phyloP scores from a whole-genome alignment of 108 stramenopile genomes.

The Skeletonema grethae region DNA sequence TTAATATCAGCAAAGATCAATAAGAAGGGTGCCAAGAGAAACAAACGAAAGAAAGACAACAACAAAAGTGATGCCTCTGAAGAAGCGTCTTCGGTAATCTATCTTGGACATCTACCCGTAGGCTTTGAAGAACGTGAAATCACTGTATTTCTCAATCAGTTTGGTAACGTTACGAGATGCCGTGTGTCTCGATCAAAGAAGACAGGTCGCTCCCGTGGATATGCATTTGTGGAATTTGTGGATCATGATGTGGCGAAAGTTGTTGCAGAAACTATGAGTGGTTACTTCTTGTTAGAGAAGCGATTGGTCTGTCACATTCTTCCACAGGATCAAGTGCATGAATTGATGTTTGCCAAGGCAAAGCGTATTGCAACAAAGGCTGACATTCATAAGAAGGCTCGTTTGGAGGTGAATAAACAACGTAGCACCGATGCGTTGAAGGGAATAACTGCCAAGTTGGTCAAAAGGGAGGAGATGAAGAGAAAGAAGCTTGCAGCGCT shows the following conservation, averaged over 20 bases:
- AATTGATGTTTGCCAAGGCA: slow-evolving; percentile 48
- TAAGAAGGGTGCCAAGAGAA: slow-evolving; percentile 46
- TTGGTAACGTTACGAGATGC: slow-evolving; percentile 85
- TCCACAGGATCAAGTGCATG: slow-evolving; percentile 64
- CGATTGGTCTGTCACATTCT: slow-evolving; percentile 90
- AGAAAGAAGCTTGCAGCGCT: slow-evolving; percentile 62
- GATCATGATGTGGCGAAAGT: slow-evolving; percentile 84
- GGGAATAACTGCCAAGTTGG: slow-evolving; percentile 66
- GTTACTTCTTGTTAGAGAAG: slow-evolving; percentile 90
- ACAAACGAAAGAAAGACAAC: slow-evolving; percentile 22
- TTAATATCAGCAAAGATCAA: slow-evolving; percentile 33
- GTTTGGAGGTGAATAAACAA: slow-evolving; percentile 51
- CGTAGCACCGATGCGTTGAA: slow-evolving; percentile 57
- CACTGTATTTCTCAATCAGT: slow-evolving; percentile 89
- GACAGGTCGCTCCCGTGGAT: slow-evolving; percentile 86
- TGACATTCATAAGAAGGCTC: slow-evolving; percentile 45
- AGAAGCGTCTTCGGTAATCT: slow-evolving; percentile 74
- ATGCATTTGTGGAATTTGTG: slow-evolving; percentile 94
- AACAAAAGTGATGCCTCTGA: slow-evolving; percentile 14
- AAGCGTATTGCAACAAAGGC: slow-evolving; percentile 46
- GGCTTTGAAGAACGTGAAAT: slow-evolving; percentile 95
- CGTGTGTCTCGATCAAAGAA: slow-evolving; percentile 86
- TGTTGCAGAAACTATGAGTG: slow-evolving; percentile 95
- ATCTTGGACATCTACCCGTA: slow-evolving; percentile 94
- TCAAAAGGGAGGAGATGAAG: slow-evolving; percentile 73